Base-by-base conservation (phyloP, 2,329 filamentous ascomycete genomes). In the Didymella glomerata region DNA sequence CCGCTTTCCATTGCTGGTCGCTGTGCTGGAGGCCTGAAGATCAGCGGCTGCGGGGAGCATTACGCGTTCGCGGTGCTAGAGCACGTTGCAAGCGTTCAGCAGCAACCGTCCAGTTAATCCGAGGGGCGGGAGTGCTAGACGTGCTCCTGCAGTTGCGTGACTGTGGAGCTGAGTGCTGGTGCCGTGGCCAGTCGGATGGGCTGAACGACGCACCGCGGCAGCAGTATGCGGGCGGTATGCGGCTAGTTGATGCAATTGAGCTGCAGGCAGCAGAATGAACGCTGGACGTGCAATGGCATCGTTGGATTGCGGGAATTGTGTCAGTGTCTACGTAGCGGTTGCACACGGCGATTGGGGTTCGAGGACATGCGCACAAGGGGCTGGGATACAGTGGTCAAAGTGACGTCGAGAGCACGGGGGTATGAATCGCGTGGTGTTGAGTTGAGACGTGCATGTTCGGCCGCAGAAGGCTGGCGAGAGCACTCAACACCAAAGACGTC, bases 61-160 rank as follows among this genome's bases (percentile, higher is more conserved):
- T 56, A 56, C 54, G 54, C 54, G 54, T 56, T 46, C 47, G 20
- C 6, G 14, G 32, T 57, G 47, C 41, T 51, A 59, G 42, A 51
- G 54, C 47, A 55, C 42, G 50, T 54, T 63, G 53, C 54, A 57
- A 27, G 48, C 44, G 48, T 52, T 52, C 48, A 47, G 20, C 52
- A 38, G 49, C 13, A 11, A 8, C 48, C 9, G 40, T 52, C 16
- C n/a, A 20, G 42, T 42, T 34, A 60, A 57, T 54, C 51, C 57
- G 65, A 67, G 62, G 60, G 62, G 63, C 63, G 66, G 66, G 63
- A 67, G 59, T 53, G 62, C 63, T 67, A 67, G 55, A 48, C 24
- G 54, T 38, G 60, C 57, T 64, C 48, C 60, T 64, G 62, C 62
- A 60, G 64, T 48, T 56, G 48, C 48, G 50, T 41, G 56, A 57